Conservation (phyloP, 306 rosid species). For the Dryas alaskensis region DNA sequence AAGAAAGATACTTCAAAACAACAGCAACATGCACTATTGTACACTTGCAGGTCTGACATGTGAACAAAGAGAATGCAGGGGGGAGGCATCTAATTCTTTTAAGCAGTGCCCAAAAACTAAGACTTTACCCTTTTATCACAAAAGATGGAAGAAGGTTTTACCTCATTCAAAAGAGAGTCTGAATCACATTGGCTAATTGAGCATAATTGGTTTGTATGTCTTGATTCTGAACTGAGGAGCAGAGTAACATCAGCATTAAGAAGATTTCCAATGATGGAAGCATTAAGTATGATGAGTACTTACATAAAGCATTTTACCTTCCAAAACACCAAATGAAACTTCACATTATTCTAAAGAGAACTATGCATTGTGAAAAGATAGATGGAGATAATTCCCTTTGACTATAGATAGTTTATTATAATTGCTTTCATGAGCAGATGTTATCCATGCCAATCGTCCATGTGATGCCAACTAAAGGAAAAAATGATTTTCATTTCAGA, state of each 20-base stretch:
- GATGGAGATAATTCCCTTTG: not conserved
- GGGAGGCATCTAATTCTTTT: not conserved
- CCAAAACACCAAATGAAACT: not conserved
- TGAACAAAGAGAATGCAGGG: not conserved
- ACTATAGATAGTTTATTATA: not conserved
- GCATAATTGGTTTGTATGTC: conserved; percentile 84
- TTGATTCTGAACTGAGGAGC: conserved; percentile 78
- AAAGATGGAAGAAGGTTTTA: conserved; percentile 31
- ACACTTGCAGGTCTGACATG: not conserved
- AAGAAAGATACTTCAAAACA: not conserved
- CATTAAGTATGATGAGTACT: conserved; percentile 14
- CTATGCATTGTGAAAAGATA: not conserved
- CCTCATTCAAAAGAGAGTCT: conserved; percentile 90
- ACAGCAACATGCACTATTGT: not conserved
- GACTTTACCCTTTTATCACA: not conserved
- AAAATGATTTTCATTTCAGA: not conserved
- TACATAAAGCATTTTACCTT: not conserved
- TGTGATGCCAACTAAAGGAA: not conserved
- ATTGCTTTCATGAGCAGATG: not conserved
- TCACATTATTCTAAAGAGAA: not conserved
- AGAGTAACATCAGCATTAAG: conserved; percentile 31
- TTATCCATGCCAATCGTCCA: not conserved
- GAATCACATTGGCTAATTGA: conserved; percentile 92
- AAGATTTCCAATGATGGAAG: conserved; percentile 14
- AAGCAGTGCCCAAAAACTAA: not conserved